Evolutionary conservation across 257 asterid genomes (phyloP), one percentile per base, ranked within the genome.

Genomic region (Linaria vulgaris): DNA sequence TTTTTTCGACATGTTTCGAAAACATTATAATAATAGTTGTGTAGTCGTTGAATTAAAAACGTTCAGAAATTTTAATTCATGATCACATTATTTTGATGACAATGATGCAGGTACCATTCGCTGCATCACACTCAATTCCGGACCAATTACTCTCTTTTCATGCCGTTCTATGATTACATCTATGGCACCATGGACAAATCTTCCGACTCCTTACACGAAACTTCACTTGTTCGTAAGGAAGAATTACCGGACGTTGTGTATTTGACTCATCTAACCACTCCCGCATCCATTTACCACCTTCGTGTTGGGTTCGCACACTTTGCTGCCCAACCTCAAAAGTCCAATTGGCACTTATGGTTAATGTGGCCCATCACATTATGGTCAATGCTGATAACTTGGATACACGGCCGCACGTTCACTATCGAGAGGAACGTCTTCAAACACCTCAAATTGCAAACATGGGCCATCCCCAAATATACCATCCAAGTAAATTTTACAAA

Each of bases 61-160:
- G n/a, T n/a, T n/a, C n/a, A n/a, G n/a, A n/a, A n/a, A n/a, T n/a
- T n/a, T n/a, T n/a, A n/a, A n/a, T n/a, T n/a, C n/a, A n/a, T n/a
- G n/a, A n/a, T n/a, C n/a, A n/a, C n/a, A n/a, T n/a, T n/a, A n/a
- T n/a, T n/a, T n/a, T n/a, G n/a, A n/a, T n/a, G n/a, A n/a, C n/a
- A n/a, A n/a, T 60, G 63, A 9, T 44, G 31, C 80, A 91, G 98
- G 83, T 91, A 69, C 73, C 98, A 91, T 61, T 91, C 98, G 0
- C 71, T 91, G 67, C 98, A 91, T 52, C 98, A 91, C 68, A 91
- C 98, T 7, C 98, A 91, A 60, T 91, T 91, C 22, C 77, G 96
- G 59, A 91, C 96, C 14, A 91, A 91, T 44, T 91, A 83, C 67
- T 85, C 96, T 0, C 94, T 91, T 0, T 91, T 91, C 95, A 88